A percentile compares a stretch with the other conserved stretches of the same genome.
These are phyloP conservation scores for Somion occarium DNA, from an alignment of 1,284 basidiomycete species.

Conservation along the genomic window DNA sequence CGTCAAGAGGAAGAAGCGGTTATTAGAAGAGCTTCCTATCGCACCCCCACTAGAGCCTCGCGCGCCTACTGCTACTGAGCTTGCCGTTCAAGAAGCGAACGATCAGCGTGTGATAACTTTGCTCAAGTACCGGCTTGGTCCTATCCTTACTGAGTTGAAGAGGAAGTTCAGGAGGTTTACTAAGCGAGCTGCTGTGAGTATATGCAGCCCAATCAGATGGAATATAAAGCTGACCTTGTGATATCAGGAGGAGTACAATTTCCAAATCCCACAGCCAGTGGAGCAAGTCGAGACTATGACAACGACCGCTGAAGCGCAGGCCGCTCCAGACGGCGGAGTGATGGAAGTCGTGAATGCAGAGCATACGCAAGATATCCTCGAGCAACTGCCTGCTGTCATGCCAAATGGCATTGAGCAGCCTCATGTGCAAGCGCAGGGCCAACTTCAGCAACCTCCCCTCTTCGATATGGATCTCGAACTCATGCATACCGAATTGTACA, in stretches of 20 bases:
- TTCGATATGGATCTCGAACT: constrained; percentile 88
- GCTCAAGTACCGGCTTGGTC: constrained; percentile 83
- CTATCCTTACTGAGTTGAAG: constrained; percentile 86
- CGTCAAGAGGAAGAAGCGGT: constrained; percentile 75
- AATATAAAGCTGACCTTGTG: background rate
- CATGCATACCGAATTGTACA: constrained; percentile 86
- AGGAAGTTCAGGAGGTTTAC: constrained; percentile 92
- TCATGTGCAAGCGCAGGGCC: constrained; percentile 17
- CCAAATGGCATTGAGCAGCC: constrained; percentile 14
- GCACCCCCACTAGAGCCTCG: constrained; percentile 89
- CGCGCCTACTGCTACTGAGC: constrained; percentile 78
- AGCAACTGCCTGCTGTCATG: constrained; percentile 13
- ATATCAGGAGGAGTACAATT: constrained; percentile 69
- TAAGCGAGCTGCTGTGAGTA: constrained; percentile 72
- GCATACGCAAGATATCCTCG: constrained; percentile 17
- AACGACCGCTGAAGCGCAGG: constrained; percentile 36
- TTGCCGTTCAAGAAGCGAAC: constrained; percentile 79
- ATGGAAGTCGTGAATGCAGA: constrained; percentile 42
- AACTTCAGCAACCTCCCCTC: constrained; percentile 32
- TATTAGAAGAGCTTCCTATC: constrained; percentile 83
- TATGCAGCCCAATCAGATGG: constrained; percentile 1
- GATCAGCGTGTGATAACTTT: constrained; percentile 80
- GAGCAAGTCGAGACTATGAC: constrained; percentile 27
- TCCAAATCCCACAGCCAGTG: constrained; percentile 29
- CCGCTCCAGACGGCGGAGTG: constrained; percentile 34